A percentile compares a stretch with the other conserved stretches of the same genome.
Evolutionary conservation across 129 eudicot species (phyloP).

Genomic region (Ambrosia artemisiifolia): DNA sequence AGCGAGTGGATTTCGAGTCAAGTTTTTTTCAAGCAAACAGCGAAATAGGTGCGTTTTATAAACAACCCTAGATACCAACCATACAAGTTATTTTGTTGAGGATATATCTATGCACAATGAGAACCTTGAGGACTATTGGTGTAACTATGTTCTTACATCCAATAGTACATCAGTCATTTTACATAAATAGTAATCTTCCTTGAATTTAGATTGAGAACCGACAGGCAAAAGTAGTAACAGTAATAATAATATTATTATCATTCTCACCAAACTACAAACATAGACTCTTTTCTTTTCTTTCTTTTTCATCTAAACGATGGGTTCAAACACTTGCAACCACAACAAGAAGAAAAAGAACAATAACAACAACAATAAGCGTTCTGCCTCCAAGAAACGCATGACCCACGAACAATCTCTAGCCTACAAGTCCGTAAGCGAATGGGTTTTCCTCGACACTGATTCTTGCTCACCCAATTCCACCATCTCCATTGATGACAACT

Average conservation of each 20-base stretch:
- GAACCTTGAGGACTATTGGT: not conserved
- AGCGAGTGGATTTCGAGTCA: no score
- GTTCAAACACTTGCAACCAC: slow-evolving; percentile 20
- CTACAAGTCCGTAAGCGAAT: slow-evolving; percentile 67
- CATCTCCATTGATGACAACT: slow-evolving; percentile 49
- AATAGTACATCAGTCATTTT: slow-evolving; percentile 18
- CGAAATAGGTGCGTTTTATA: no score
- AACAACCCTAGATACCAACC: no score
- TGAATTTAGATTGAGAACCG: slow-evolving; percentile 19
- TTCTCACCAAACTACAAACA: slow-evolving; percentile 9
- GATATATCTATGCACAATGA: not conserved
- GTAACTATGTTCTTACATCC: not conserved
- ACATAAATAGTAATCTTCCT: slow-evolving; percentile 27
- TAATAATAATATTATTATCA: no score
- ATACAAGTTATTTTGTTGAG: not conserved
- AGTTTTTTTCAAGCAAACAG: no score
- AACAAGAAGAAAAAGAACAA: slow-evolving; percentile 48
- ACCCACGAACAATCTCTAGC: slow-evolving; percentile 69
- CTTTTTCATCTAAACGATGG: slow-evolving; percentile 20
- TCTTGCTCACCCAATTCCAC: slow-evolving; percentile 3
- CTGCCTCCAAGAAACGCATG: slow-evolving; percentile 71
- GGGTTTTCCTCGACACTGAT: slow-evolving; percentile 67
- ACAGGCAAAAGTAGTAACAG: slow-evolving; percentile 8
- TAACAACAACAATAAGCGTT: slow-evolving; percentile 84
- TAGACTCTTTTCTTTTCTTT: not conserved